Percentiles rank a stretch among this genome's conserved stretches.
Conservation (phyloP, 257 asterid genomes). For the Penstemon barbatus region DNA sequence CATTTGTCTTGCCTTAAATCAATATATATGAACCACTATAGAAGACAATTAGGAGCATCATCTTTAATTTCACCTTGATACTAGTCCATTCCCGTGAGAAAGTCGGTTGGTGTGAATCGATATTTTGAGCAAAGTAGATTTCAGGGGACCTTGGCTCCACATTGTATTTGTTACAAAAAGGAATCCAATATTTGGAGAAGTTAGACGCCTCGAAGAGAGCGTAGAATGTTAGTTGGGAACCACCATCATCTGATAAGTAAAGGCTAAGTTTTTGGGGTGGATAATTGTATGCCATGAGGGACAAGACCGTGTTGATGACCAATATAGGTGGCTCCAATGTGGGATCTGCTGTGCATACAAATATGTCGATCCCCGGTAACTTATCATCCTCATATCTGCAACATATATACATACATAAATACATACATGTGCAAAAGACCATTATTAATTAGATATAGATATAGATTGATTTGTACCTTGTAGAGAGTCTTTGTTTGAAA, state of each 20-base stretch:
- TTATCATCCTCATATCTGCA: constrained; percentile 41
- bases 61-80: constrained; percentile 38
- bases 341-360: constrained; percentile 64
- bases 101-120: constrained; percentile 5
- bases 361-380: constrained; percentile 48
- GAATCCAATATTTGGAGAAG: constrained; percentile 51
- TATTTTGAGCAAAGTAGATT: constrained; percentile 33
- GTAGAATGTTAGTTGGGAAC: constrained; percentile 50
- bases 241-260: constrained; percentile 65
- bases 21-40: no score
- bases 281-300: constrained; percentile 47
- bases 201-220: constrained; percentile 53
- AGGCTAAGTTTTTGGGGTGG: constrained; percentile 49
- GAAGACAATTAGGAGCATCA: background rate
- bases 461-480: constrained; percentile 34
- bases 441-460: background rate
- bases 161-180: constrained; percentile 54
- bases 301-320: constrained; percentile 49
- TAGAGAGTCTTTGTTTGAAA: constrained; percentile 45
- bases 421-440: background rate
- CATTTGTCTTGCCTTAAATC: background rate
- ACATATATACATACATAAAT: background rate
- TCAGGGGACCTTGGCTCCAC: constrained; percentile 54
- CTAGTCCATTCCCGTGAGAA: constrained; percentile 36
- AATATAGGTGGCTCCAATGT: constrained; percentile 50